Base-by-base conservation (phyloP, 352 stramenopile species). In the Aphanomyces invadans region DNA sequence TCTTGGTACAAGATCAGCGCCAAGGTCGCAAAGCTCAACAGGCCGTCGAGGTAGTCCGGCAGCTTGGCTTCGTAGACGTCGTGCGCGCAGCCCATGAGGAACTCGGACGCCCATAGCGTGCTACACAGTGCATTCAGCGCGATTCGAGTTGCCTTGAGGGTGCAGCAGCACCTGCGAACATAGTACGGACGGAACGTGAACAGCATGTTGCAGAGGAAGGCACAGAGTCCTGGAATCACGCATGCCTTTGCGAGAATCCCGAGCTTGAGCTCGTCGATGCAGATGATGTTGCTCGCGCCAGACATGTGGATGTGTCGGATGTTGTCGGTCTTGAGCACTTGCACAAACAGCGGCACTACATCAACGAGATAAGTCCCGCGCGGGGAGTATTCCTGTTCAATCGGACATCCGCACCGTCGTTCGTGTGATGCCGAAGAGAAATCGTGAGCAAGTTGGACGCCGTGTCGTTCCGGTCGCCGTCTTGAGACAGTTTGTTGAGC, bases 281-380 rank as follows among this genome's bases (percentile, higher is more conserved):
- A 95, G 10, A 92, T 71, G 23, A 92, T 78, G 52, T 81, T 73
- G 28, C 77, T 85, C 0, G 81, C 81, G n/a, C 81, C 78, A 7
- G 83, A 89, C 52, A 89, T 88, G 38, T 89, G 78, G 51, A 89
- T 76, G 32, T 92, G 86, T 2, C 76, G 72, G 15, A 82, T 76
- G 33, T 88, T 91, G 60, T 91, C 82, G 25, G 74, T 76, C 61
- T 87, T 86, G 52, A 86, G 86, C 7, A 95, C 78, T 71, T 95
- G 82, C 3, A 89, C 78, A 49, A 87, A 88, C 4, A 95, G 54
- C 7, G 77, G 82, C 7, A 79, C 84, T 76, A 59, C 19, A 39
- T 25, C 42, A 60, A 39, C 21, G 12, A 26, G 49, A 61, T 51
- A 46, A 59, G 11, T 29, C 51, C 11, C 51, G 21, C 26, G 52